A percentile compares a stretch with the other conserved stretches of the same genome.
phyloP scores from a whole-genome alignment of 1,284 basidiomycete genomes.

The Tilletia walkeri region DNA sequence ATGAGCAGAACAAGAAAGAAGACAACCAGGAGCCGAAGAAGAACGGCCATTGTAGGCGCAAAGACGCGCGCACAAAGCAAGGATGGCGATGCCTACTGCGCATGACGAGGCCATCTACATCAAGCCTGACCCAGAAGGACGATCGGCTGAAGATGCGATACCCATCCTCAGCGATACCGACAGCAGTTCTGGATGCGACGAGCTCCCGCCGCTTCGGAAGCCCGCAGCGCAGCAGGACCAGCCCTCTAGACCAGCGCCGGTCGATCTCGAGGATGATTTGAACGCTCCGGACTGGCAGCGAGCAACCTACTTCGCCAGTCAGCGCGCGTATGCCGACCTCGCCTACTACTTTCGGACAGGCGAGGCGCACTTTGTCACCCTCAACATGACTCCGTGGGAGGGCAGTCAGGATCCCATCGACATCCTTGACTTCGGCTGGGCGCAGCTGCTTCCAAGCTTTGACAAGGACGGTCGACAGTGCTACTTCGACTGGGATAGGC shows the following conservation, averaged over 20 bases:
- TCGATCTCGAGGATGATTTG: background rate
- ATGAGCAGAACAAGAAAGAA: too few relatives aligned
- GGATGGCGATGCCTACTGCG: too few relatives aligned
- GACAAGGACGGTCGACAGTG: background rate
- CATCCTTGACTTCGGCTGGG: slow-evolving; percentile 12
- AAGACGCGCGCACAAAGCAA: too few relatives aligned
- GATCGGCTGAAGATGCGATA: background rate
- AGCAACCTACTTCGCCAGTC: slow-evolving; percentile 12
- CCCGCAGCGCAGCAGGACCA: background rate
- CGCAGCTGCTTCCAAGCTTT: background rate
- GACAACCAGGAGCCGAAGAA: too few relatives aligned
- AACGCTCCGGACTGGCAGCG: background rate
- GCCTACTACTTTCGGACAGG: slow-evolving; percentile 5
- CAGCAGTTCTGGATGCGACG: background rate
- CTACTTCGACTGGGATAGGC: background rate
- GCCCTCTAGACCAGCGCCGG: background rate
- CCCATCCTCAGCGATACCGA: background rate
- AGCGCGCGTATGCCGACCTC: slow-evolving; percentile 4
- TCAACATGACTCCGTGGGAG: slow-evolving; percentile 3
- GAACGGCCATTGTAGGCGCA: too few relatives aligned
- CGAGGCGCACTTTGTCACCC: slow-evolving; percentile 3
- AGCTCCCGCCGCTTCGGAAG: background rate
- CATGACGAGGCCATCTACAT: too few relatives aligned
- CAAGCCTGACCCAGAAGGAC: too few relatives aligned
- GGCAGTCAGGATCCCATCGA: background rate